Evolutionary conservation across 257 asterid species (phyloP).

Genomic region (Capsicum baccatum): DNA sequence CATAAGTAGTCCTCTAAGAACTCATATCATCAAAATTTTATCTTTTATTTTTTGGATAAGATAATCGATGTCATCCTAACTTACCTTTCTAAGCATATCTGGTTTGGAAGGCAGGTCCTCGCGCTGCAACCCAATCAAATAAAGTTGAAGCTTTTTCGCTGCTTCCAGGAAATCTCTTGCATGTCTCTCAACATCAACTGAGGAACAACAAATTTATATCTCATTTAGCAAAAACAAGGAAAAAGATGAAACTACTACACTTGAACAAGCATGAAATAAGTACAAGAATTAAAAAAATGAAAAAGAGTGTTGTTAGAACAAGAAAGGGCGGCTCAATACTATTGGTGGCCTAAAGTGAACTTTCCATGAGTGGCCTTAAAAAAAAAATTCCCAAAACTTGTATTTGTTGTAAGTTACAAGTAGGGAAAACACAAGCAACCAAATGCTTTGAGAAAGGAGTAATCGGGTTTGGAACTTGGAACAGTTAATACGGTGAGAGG

Average conservation of each 20-base stretch:
- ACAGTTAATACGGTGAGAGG: too few species aligned
- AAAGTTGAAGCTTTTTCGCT: slow-evolving; percentile 89
- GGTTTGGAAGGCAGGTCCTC: slow-evolving; percentile 79
- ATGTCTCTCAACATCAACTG: slow-evolving; percentile 97
- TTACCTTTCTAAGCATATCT: slow-evolving; percentile 76
- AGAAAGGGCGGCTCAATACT: too few species aligned
- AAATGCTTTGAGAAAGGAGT: too few species aligned
- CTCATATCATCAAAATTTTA: not conserved
- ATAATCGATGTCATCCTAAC: not conserved
- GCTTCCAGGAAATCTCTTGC: slow-evolving; percentile 98
- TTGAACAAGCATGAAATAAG: not conserved
- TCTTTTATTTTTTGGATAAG: not conserved
- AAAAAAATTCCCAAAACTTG: too few species aligned
- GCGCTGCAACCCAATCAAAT: slow-evolving; percentile 81
- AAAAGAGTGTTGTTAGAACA: not conserved
- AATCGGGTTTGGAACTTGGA: too few species aligned
- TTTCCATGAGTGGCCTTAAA: too few species aligned
- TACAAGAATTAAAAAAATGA: not conserved
- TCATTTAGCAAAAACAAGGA: not conserved
- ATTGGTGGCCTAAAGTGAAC: too few species aligned
- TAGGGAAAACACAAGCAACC: too few species aligned
- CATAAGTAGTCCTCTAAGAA: not conserved
- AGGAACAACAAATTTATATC: slow-evolving; percentile 24
- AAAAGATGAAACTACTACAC: not conserved
- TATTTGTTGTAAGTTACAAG: too few species aligned